phyloP scores from a whole-genome alignment of 305 asterid genomes.

The Fraxinus ornus region DNA sequence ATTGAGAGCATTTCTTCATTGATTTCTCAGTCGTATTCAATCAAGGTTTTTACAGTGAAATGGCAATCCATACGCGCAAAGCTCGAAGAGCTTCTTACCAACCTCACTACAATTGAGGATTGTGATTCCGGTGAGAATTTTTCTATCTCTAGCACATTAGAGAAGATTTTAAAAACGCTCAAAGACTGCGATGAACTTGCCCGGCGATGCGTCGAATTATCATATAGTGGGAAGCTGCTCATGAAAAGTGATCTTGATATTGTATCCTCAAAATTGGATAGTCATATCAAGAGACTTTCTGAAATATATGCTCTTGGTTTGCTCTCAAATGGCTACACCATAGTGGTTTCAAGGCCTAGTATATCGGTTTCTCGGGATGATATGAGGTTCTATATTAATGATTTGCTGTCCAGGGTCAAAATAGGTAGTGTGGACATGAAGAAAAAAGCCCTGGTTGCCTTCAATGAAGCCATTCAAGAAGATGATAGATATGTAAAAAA shows the following conservation, averaged over 20 bases:
- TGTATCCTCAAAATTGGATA: conserved; percentile 48
- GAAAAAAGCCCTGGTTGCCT: conserved; percentile 56
- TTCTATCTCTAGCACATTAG: conserved; percentile 45
- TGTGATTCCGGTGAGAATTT: conserved; percentile 50
- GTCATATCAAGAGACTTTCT: conserved; percentile 41
- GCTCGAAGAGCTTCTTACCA: conserved; percentile 74
- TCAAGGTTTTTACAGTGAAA: conserved; percentile 59
- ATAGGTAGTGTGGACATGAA: conserved; percentile 75
- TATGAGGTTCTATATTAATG: conserved; percentile 57
- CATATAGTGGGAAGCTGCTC: conserved; percentile 75
- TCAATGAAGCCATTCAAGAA: conserved; percentile 55
- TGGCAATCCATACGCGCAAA: conserved; percentile 61
- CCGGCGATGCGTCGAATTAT: conserved; percentile 43
- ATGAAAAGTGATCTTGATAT: conserved; percentile 91
- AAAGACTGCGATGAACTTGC: conserved; percentile 50
- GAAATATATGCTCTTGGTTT: conserved; percentile 70
- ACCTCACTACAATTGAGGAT: conserved; percentile 62
- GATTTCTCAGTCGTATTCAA: conserved; percentile 58
- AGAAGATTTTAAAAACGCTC: conserved; percentile 48
- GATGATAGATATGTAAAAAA: conserved; percentile 65
- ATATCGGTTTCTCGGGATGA: conserved; percentile 66
- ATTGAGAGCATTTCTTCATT: conserved; percentile 52
- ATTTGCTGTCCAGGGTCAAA: conserved; percentile 66
- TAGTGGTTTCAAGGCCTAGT: conserved; percentile 67
- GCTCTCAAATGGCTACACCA: conserved; percentile 60